Evolutionary conservation across 2,329 filamentous ascomycete genomes (phyloP).

Genomic region (Neopestalotiopsis clavispora): DNA sequence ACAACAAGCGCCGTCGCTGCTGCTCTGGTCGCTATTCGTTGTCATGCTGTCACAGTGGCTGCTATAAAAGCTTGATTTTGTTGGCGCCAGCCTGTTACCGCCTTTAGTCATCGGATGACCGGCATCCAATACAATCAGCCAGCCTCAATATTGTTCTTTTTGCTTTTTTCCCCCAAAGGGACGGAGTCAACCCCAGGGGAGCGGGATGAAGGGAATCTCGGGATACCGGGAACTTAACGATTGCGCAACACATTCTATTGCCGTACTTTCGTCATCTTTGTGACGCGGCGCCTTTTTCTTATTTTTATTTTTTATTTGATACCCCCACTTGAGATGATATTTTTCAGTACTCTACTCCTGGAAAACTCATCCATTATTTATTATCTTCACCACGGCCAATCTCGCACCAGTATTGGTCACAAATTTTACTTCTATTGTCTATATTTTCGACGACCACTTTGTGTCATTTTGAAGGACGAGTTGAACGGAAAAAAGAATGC

Average conservation of each 20-base stretch:
- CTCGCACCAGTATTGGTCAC: not conserved
- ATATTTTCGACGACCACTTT: not conserved
- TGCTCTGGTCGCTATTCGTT: slow-evolving; percentile 28
- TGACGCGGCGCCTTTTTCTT: not conserved
- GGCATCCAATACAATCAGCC: not conserved
- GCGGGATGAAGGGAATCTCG: not conserved
- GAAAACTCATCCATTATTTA: not conserved
- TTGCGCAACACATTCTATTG: not conserved
- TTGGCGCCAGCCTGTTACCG: not conserved
- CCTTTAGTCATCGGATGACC: too few species aligned
- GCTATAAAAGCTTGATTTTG: not conserved
- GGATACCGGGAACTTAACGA: not conserved
- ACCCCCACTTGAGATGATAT: not conserved
- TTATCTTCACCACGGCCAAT: not conserved
- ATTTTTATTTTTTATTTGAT: not conserved
- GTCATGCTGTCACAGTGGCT: slow-evolving; percentile 31
- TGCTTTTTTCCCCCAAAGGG: not conserved
- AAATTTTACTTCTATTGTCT: not conserved
- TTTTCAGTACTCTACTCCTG: too few species aligned
- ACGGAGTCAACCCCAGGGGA: not conserved
- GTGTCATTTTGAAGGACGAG: not conserved
- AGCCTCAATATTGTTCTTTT: not conserved
- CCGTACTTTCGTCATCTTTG: not conserved
- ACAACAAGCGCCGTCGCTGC: slow-evolving; percentile 25
- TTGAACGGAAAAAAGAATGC: not conserved